Base-by-base conservation (phyloP, 345 rosid genomes). In the Atalantia buxifolia region DNA sequence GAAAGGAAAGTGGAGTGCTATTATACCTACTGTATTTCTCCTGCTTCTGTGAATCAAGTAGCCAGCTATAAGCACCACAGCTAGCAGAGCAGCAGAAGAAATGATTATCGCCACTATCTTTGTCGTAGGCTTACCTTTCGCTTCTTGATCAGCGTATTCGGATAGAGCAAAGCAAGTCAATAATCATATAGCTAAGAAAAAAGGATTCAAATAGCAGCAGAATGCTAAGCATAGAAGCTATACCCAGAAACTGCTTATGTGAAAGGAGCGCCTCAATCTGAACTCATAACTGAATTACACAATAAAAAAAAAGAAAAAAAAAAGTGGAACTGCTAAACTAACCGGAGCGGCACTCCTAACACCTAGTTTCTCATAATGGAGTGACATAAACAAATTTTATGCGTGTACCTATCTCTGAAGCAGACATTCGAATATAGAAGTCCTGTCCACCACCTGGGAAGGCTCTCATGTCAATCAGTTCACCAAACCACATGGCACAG, bases 391-490 rank as follows among this genome's bases (percentile, higher is more conserved):
- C 56, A 53, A 53, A 18, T 0, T 40, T 40, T 40, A 18, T 16
- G 7, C 2, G 3, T 22, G 19, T 78, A 83, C 88, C 86, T 66
- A 78, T 10, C 31, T 76, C 74, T n/a, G 85, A 78, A 18, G 76
- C 74, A 31, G 87, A 81, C 86, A 85, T 78, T 78, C 88, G 77
- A 40, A 40, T 40, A 40, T 40, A 40, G 45, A 40, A 40, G 45
- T 40, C 13, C 45, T 40, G 45, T 9, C 45, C 45, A 40, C 45
- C 45, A 40, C 13, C 45, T 40, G 13, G 45, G 45, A 40, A 40
- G 45, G 9, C 45, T 9, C 45, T 40, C 45, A 40, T 40, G 45
- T 40, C 45, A 40, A 40, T 40, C 45, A 40, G 45, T 40, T 40
- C 45, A 40, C 45, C 45, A 40, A 40, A 40, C 45, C 45, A 40